phyloP scores from a whole-genome alignment of 306 rosid species.

The Prunus armeniaca region DNA sequence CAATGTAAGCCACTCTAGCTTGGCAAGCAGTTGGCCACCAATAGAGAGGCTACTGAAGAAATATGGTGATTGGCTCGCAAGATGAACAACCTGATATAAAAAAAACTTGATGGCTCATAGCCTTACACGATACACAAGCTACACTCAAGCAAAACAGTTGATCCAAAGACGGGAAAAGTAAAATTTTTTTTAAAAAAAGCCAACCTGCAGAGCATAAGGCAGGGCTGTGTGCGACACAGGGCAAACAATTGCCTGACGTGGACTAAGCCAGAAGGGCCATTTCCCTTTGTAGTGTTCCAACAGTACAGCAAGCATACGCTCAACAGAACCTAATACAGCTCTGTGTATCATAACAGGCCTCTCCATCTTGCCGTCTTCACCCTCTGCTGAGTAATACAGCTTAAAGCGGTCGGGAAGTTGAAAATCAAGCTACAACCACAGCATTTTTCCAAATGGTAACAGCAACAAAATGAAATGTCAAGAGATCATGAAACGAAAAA shows the following conservation, averaged over 20 bases:
- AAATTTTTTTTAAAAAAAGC: not conserved
- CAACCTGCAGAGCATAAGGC: slow-evolving; percentile 69
- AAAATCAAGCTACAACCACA: slow-evolving; percentile 82
- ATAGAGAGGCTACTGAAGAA: not conserved
- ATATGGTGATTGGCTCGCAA: not conserved
- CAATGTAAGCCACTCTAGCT: not conserved
- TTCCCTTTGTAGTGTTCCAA: slow-evolving; percentile 94
- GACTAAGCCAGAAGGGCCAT: slow-evolving; percentile 99
- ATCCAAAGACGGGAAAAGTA: not conserved
- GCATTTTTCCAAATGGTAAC: not conserved
- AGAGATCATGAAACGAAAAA: not conserved
- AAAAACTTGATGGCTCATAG: not conserved
- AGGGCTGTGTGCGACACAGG: slow-evolving; percentile 81
- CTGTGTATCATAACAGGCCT: slow-evolving; percentile 89
- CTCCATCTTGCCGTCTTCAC: slow-evolving; percentile 90
- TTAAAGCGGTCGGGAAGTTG: slow-evolving; percentile 91
- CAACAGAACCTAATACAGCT: slow-evolving; percentile 90
- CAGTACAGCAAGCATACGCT: slow-evolving; percentile 88
- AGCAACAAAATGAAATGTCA: not conserved
- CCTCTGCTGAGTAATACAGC: slow-evolving; percentile 89
- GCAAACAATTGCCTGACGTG: slow-evolving; percentile 92
- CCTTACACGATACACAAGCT: not conserved
- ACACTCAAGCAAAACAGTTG: not conserved
- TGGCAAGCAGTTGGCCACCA: not conserved
- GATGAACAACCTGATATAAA: not conserved